These are phyloP conservation scores for Colletotrichum paranaense DNA, from an alignment of 2,329 filamentous ascomycete genomes.

Conservation along the genomic window DNA sequence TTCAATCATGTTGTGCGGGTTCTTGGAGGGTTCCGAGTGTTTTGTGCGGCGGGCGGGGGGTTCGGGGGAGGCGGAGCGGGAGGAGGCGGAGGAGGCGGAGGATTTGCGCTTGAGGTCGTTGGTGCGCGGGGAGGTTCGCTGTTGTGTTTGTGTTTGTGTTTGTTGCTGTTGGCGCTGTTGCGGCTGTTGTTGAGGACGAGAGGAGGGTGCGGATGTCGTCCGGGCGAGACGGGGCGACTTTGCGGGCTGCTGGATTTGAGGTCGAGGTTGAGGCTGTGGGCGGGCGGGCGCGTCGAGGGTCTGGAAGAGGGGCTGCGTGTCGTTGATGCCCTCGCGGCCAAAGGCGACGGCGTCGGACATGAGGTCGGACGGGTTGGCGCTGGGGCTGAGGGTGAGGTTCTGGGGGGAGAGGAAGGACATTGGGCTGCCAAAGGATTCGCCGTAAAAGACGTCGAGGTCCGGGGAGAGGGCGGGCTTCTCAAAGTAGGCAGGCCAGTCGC, in stretches of 20 bases:
- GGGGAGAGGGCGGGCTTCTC: slow-evolving; percentile 44
- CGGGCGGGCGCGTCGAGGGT: slow-evolving; percentile 22
- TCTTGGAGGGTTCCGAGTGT: slow-evolving; percentile 69
- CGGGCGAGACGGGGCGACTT: slow-evolving; percentile 14
- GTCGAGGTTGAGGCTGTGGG: background rate
- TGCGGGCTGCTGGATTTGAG: background rate
- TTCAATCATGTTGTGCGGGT: slow-evolving; percentile 87
- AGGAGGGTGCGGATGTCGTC: background rate
- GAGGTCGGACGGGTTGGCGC: slow-evolving; percentile 49
- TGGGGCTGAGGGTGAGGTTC: slow-evolving; percentile 44
- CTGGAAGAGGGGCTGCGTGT: slow-evolving; percentile 42
- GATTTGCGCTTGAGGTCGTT: slow-evolving; percentile 46
- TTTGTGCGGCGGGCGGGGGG: slow-evolving; percentile 43
- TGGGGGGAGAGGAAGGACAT: slow-evolving; percentile 41
- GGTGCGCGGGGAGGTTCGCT: slow-evolving; percentile 37
- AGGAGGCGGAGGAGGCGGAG: slow-evolving; percentile 43
- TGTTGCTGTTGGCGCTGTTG: slow-evolving; percentile 6
- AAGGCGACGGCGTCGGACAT: slow-evolving; percentile 39
- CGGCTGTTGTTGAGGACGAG: slow-evolving; percentile 1
- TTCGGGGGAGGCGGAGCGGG: slow-evolving; percentile 54
- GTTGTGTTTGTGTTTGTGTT: slow-evolving; percentile 19
- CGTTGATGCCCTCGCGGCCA: slow-evolving; percentile 39
- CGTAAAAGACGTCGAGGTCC: slow-evolving; percentile 44
- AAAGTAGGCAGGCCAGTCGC: slow-evolving; percentile 44
- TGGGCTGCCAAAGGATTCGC: slow-evolving; percentile 44